Evolutionary conservation across 1,139 yeast species (phyloP), one percentile per base, ranked within the genome.

Genomic region (Hemisphaericaspora lyxosophila): DNA sequence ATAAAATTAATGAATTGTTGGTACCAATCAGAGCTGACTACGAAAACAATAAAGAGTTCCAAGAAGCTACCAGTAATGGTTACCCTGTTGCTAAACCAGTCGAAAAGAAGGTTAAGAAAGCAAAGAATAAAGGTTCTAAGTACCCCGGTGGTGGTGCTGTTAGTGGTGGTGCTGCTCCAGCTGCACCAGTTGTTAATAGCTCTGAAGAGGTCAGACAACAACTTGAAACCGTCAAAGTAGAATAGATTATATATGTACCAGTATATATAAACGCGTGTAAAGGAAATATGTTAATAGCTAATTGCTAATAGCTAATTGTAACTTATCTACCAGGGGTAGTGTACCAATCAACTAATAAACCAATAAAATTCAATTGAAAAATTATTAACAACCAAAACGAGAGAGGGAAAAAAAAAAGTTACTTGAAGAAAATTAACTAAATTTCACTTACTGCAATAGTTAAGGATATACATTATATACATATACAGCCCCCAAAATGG

Each of bases 1-100:
- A 82, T 51, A 85, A 83, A 36, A 84, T 94, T 55, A 85, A 87
- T 59, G 79, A 62, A 33, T 73, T 94, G 42, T 75, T 94, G 53
- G 90, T 79, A 11, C 98, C 98, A 39, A 80, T 94, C 43, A 83
- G 90, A 60, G 80, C 78, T 43, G 89, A 78, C 42, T 87, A 70
- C 55, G 74, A 67, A 16, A 62, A 65, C 28, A 77, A 72, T 56
- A 69, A 75, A 33, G 96, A 85, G 49, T 89, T 86, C 69, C 85
- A 80, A 62, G 85, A 79, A 44, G 80, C 90, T 29, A 80, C 77
- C 55, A 72, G 65, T 16, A 76, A 80, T 53, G 98, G 97, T 33
- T 94, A 94, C 71, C 96, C 97, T 36, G 84, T 76, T 3, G 87
- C 78, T 22, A 78, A 69, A 20, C 75, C 73, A 35, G 67, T 66